Evolutionary conservation across 768 basidiomycete species (phyloP), one percentile per base, ranked within the genome.

Genomic region (Lactarius tabidus): DNA sequence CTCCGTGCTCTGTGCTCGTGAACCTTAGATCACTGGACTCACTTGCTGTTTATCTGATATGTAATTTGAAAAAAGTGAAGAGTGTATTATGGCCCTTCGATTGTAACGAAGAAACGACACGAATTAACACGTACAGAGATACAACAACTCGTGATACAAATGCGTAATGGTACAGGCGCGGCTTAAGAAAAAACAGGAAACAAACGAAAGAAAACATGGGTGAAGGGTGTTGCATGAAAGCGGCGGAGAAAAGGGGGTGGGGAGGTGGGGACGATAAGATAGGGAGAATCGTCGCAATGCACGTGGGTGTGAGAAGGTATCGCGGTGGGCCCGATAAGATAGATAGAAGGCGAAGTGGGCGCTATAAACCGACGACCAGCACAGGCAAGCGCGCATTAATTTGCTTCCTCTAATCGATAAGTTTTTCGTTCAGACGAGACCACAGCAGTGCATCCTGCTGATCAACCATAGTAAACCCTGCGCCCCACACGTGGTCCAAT

Each of bases 381-480:
- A 56, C 55, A 12, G 26, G 18, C 12, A 15, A 29, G 31, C 54
- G 60, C 45, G 58, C 14, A 33, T 6, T 28, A n/a, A 10, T 45
- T 58, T 51, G 48, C 48, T 53, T 43, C 55, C 57, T 69, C 68
- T 52, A 65, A 51, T 69, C 59, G 58, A 35, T 35, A 29, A 54
- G 43, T 33, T 33, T 33, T 33, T 41, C 18, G 38, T 38, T 59
- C 33, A 66, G 31, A 68, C 8, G 43, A 66, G 59, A 54, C 48
- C 38, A 33, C 60, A 59, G 43, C 38, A 65, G 43, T 63, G 63
- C 26, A 57, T 33, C 57, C 67, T 58, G 45, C 63, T 57, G 29
- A 58, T 69, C 59, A 69, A 7, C 68, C 68, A 48, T 69, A 69
- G 31, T 61, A 69, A 29, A 69, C 66, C 43, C 68, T 69, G 66